A percentile compares a stretch with the other conserved stretches of the same genome.
These are phyloP conservation scores for Pichia ethanolica DNA, from an alignment of 805 yeast genomes.

Conservation along the genomic window DNA sequence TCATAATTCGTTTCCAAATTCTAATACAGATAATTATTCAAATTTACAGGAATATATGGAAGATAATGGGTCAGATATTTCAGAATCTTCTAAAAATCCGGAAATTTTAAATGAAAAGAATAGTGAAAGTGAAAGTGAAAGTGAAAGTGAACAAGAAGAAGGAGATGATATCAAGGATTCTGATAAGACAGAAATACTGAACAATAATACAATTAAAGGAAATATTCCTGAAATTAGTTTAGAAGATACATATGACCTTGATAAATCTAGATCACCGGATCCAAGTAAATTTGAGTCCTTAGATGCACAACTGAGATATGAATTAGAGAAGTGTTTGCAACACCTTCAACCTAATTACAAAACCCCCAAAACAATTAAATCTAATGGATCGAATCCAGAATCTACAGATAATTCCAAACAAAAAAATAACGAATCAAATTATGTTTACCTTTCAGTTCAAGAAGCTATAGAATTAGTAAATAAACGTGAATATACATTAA, in stretches of 20 bases:
- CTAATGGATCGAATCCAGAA: neutral
- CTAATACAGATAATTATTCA: neutral
- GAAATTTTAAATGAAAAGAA: neutral
- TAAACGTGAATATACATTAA: conserved; percentile 14
- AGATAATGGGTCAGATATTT: neutral
- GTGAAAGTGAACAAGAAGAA: neutral
- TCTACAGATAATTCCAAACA: neutral
- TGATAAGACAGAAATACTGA: too few relatives aligned
- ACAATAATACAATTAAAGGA: neutral
- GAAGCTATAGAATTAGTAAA: conserved; percentile 21
- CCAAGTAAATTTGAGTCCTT: neutral
- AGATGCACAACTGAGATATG: conserved; percentile 1
- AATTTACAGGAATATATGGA: neutral
- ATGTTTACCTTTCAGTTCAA: conserved; percentile 14
- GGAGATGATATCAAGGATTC: neutral
- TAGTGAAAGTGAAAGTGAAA: neutral
- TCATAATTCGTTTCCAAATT: conserved; percentile 10
- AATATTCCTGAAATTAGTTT: neutral
- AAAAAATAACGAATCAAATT: neutral
- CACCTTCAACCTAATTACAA: neutral
- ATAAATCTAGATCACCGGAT: neutral
- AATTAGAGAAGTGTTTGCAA: conserved; percentile 2
- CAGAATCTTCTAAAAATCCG: too few relatives aligned
- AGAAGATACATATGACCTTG: neutral
- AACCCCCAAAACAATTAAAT: neutral